A percentile compares a stretch with the other conserved stretches of the same genome.
phyloP scores from a whole-genome alignment of 73 alveolate species.

The Chromera velia region DNA sequence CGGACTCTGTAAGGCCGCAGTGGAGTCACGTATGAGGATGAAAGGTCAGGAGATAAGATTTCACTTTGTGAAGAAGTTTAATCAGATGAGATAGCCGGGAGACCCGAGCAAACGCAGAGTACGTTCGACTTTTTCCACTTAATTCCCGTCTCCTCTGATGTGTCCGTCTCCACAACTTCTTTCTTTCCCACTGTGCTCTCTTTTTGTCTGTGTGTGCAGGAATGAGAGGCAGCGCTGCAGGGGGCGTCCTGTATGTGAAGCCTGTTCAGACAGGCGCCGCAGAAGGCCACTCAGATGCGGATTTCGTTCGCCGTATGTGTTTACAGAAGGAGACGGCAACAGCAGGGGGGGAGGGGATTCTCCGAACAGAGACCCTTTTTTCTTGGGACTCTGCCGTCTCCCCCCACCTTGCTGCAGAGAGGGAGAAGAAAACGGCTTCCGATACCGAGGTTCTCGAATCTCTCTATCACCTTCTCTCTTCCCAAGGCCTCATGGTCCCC shows the following conservation, averaged over 20 bases:
- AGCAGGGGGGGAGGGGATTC: background rate
- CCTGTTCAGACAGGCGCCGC: slow-evolving; percentile 30
- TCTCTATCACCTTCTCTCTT: too few species aligned
- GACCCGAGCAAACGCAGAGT: too few species aligned
- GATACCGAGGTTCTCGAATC: background rate
- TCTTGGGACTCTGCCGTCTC: slow-evolving; percentile 26
- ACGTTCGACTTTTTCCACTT: too few species aligned
- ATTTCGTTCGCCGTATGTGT: background rate
- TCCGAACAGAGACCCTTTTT: slow-evolving; percentile 6
- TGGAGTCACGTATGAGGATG: background rate
- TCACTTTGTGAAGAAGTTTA: too few species aligned
- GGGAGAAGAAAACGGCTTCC: slow-evolving; percentile 2
- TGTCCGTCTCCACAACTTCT: too few species aligned
- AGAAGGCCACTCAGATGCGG: background rate
- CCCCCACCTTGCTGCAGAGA: slow-evolving; percentile 25
- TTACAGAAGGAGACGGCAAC: background rate
- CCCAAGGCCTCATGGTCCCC: too few species aligned
- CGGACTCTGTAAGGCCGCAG: slow-evolving; percentile 1
- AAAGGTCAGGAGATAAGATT: too few species aligned
- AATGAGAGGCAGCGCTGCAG: too few species aligned
- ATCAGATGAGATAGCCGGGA: too few species aligned
- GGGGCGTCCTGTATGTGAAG: slow-evolving; percentile 21
- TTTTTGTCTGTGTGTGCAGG: too few species aligned
- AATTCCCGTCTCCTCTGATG: too few species aligned
- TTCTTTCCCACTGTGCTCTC: too few species aligned